Evolutionary conservation across 1,284 basidiomycete species (phyloP).

Genomic region (Austroboletus niveus): DNA sequence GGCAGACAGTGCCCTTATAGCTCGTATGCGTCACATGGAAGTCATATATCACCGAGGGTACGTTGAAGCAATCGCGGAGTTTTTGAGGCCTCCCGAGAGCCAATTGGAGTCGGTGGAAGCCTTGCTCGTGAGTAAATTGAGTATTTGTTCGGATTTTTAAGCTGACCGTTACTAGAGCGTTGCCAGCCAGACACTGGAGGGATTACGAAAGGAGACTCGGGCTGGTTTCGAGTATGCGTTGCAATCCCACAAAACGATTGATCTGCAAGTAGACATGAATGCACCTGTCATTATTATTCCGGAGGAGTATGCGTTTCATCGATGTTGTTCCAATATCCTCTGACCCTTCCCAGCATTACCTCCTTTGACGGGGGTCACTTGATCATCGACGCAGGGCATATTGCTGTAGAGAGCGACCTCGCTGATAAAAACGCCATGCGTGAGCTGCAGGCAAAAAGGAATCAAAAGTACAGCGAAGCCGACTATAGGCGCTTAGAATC

Average conservation of each 20-base stretch:
- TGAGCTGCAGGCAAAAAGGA: conserved; percentile 83
- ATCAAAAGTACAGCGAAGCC: conserved; percentile 84
- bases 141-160: not conserved
- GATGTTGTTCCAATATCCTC: not conserved
- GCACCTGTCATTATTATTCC: conserved; percentile 98
- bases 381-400: conserved; percentile 96
- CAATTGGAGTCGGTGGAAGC: conserved; percentile 96
- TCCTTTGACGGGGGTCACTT: conserved; percentile 81
- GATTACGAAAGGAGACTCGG: conserved; percentile 91
- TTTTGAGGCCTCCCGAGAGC: conserved; percentile 93
- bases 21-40: conserved; percentile 96
- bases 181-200: conserved; percentile 93
- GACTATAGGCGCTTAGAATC: conserved; percentile 90
- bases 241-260: conserved; percentile 92
- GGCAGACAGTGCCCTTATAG: conserved; percentile 88
- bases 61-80: conserved; percentile 88
- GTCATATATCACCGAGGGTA: conserved; percentile 97
- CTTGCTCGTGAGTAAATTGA: conserved; percentile 55
- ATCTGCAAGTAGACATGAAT: conserved; percentile 95
- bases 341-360: conserved; percentile 58
- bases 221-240: conserved; percentile 94
- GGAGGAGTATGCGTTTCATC: conserved; percentile 64
- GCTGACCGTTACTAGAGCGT: conserved; percentile 58
- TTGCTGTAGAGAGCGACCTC: conserved; percentile 88
- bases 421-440: conserved; percentile 83